These are phyloP conservation scores for Colletotrichum acutatum DNA, from an alignment of 2,329 filamentous ascomycete species.

Conservation along the genomic window DNA sequence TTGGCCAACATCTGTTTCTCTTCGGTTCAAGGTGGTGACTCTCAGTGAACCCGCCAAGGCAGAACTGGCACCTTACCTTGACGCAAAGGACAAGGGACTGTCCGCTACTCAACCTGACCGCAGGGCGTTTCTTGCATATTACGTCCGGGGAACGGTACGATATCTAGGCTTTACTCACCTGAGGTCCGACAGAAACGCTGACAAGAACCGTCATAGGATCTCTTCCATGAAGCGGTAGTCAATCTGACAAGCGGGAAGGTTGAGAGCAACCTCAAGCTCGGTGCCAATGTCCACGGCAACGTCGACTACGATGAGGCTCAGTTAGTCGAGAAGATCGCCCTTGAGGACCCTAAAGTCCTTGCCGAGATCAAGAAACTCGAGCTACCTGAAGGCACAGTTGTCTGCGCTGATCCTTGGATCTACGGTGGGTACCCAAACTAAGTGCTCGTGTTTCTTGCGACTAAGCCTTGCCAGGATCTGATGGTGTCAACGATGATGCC, in stretches of 20 bases:
- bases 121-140: constrained; percentile 67
- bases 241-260: constrained; percentile 62
- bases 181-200: not conserved
- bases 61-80: constrained; percentile 61
- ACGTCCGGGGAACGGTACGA: constrained; percentile 68
- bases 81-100: constrained; percentile 56
- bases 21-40: constrained; percentile 73
- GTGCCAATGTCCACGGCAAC: constrained; percentile 67
- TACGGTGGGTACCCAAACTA: not conserved
- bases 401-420: constrained; percentile 61
- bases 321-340: constrained; percentile 63
- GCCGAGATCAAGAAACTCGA: constrained; percentile 71
- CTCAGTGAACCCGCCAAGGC: constrained; percentile 67
- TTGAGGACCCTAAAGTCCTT: constrained; percentile 66
- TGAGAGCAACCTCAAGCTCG: constrained; percentile 68
- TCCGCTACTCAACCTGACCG: constrained; percentile 51
- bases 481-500: constrained; percentile 27
- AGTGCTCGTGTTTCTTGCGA: too few relatives aligned
- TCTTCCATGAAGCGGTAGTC: constrained; percentile 69
- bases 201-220: constrained; percentile 54
- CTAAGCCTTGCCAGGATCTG: constrained; percentile 13
- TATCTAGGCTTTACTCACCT: not conserved
- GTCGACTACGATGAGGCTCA: constrained; percentile 71
- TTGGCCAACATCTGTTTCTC: constrained; percentile 65
- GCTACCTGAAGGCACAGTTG: constrained; percentile 67